Conservation (phyloP, 352 stramenopile species). For the Pythium volutum region DNA sequence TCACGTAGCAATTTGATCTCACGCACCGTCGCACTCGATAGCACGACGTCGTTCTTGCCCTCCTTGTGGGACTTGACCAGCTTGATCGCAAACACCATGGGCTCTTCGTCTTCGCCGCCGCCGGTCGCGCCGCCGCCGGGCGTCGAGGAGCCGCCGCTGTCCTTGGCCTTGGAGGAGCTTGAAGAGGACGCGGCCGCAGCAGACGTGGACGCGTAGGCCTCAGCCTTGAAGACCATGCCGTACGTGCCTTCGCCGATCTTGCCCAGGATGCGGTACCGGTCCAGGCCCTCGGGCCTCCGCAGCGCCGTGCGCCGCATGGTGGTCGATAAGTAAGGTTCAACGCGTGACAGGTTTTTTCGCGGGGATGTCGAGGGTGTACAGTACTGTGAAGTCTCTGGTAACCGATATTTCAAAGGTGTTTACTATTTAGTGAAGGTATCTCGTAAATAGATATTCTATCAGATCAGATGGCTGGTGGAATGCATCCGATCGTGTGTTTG, state of each 20-base stretch:
- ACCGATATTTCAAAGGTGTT: neutral
- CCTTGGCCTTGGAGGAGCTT: constrained; percentile 7
- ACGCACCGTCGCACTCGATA: constrained; percentile 85
- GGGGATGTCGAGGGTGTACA: neutral
- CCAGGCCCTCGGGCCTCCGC: constrained; percentile 63
- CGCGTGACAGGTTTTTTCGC: neutral
- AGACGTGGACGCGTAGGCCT: constrained; percentile 39
- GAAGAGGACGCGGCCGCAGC: constrained; percentile 28
- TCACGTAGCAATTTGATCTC: constrained; percentile 90
- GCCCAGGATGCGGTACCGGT: constrained; percentile 82
- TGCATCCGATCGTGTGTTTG: constrained; percentile 1
- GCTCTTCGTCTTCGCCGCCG: constrained; percentile 63
- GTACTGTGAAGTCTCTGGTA: constrained; percentile 11
- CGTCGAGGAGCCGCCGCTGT: neutral
- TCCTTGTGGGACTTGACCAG: constrained; percentile 90
- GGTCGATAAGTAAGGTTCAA: neutral
- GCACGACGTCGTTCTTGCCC: constrained; percentile 86
- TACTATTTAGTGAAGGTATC: constrained; percentile 1
- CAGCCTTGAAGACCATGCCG: constrained; percentile 87
- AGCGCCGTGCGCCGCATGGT: constrained; percentile 60
- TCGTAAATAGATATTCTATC: neutral
- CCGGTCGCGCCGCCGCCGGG: neutral
- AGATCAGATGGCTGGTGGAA: neutral
- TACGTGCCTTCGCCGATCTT: constrained; percentile 91
- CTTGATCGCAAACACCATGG: constrained; percentile 86